These are phyloP conservation scores for Trichosporon sp. DNA, from an alignment of 1,284 basidiomycete species.

Conservation along the genomic window DNA sequence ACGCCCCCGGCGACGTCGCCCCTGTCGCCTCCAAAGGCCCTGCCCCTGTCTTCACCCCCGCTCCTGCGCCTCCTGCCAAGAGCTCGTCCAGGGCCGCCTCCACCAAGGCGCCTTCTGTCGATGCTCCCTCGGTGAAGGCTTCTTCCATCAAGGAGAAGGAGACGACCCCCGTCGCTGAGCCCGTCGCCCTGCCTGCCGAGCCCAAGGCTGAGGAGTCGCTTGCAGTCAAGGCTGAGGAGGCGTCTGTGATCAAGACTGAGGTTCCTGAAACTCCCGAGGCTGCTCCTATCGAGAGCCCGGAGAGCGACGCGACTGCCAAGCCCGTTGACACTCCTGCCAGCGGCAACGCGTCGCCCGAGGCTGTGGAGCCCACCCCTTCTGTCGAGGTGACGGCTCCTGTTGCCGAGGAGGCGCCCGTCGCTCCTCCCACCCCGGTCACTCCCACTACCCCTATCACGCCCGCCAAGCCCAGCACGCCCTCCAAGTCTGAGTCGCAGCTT, in stretches of 20 bases:
- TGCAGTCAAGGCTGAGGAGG: neutral
- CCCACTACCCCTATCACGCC: neutral
- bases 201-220: neutral
- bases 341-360: neutral
- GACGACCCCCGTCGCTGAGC: conserved; percentile 1
- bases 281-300: conserved; percentile 3
- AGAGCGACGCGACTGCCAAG: conserved; percentile 3
- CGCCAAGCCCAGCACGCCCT: neutral
- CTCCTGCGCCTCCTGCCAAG: neutral
- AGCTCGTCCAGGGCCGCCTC: conserved; percentile 1
- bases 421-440: conserved; percentile 1
- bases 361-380: neutral
- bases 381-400: neutral
- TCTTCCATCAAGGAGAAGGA: neutral
- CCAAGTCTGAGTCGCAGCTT: conserved; percentile 3
- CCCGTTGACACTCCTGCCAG: neutral
- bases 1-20: conserved; percentile 11
- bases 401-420: neutral
- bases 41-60: neutral
- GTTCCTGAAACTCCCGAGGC: neutral
- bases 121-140: neutral
- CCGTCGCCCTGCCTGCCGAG: neutral
- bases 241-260: neutral
- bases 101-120: neutral
- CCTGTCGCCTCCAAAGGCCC: conserved; percentile 7